phyloP scores from a whole-genome alignment of 129 eudicot species.

The Oenanthe sinensis region DNA sequence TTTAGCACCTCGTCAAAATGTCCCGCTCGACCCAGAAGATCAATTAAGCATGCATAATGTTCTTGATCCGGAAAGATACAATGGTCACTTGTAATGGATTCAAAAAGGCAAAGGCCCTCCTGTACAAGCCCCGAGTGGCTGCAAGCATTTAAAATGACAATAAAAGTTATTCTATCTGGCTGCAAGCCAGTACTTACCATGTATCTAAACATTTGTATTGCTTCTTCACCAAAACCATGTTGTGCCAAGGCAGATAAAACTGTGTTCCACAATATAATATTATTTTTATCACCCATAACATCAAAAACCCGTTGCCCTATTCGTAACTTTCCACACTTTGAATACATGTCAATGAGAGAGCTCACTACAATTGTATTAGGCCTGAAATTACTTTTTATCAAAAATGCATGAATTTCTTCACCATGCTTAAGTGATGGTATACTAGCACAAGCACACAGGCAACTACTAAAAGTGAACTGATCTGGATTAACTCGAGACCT shows the following conservation, averaged over 20 bases:
- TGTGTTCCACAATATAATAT: slow-evolving; percentile 65
- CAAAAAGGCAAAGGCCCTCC: slow-evolving; percentile 42
- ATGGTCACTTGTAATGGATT: slow-evolving; percentile 30
- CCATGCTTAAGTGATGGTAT: slow-evolving; percentile 43
- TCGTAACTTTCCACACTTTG: slow-evolving; percentile 55
- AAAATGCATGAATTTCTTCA: slow-evolving; percentile 58
- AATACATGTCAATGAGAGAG: slow-evolving; percentile 78
- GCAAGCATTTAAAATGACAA: slow-evolving; percentile 60
- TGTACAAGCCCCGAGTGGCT: slow-evolving; percentile 66
- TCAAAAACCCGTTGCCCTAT: slow-evolving; percentile 36
- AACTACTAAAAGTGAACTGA: slow-evolving; percentile 68
- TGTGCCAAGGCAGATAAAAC: slow-evolving; percentile 70
- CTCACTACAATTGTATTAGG: slow-evolving; percentile 61
- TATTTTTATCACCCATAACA: slow-evolving; percentile 24
- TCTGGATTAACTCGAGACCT: slow-evolving; percentile 38
- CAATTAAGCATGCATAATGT: slow-evolving; percentile 79
- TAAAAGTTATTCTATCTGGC: slow-evolving; percentile 53
- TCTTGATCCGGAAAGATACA: slow-evolving; percentile 46
- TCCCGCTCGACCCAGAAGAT: slow-evolving; percentile 76
- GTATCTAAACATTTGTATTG: slow-evolving; percentile 32
- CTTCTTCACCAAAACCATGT: slow-evolving; percentile 60
- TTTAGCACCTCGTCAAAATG: slow-evolving; percentile 45
- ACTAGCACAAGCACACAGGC: slow-evolving; percentile 53
- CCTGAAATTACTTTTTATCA: slow-evolving; percentile 32
- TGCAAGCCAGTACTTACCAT: slow-evolving; percentile 47